Evolutionary conservation across 2,329 filamentous ascomycete genomes (phyloP), one percentile per base, ranked within the genome.

Genomic region (Diplocarpon rosae): DNA sequence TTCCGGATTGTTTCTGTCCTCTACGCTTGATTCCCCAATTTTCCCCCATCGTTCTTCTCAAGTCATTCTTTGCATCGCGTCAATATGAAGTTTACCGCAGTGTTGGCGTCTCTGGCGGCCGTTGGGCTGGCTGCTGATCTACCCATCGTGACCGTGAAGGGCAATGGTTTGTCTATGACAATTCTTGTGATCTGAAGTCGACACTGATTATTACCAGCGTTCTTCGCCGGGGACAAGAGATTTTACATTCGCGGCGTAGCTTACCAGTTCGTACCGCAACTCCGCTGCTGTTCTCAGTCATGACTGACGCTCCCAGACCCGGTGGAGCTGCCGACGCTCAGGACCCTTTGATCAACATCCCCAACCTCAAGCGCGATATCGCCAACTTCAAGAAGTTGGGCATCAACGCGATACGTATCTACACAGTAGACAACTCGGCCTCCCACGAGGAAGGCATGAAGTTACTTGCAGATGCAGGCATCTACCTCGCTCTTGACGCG

Each of bases 401-500:
- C 37, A 68, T 85, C 63, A 85, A 85, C 68, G 82, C 80, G 35
- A 68, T 85, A 56, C 80, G 81, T 64, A 75, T 85, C 48, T 85
- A 85, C 70, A 81, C 77, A 1, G 75, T 85, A 54, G 81, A 85
- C 66, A 85, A 85, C 69, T 75, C 75, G 34, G 66, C 69, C 49
- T 64, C 78, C 63, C 81, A 85, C 63, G 78, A 83, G 57, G 71
- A 72, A 50, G 84, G 81, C 65, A 85, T 85, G 81, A 68, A 66
- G 38, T 67, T 70, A 29, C 67, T 85, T 47, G 76, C 78, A 37
- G 77, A 75, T 56, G 80, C 80, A 49, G 80, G 80, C 51, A 85
- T 85, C 67, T 85, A 85, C 69, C 70, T 85, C 30, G 79, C 82
- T 7, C 69, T 85, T 37, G 80, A 85, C 56, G 76, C 83, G 65